Base-by-base conservation (phyloP, 1,284 basidiomycete species). In the Athelia psychrophila region DNA sequence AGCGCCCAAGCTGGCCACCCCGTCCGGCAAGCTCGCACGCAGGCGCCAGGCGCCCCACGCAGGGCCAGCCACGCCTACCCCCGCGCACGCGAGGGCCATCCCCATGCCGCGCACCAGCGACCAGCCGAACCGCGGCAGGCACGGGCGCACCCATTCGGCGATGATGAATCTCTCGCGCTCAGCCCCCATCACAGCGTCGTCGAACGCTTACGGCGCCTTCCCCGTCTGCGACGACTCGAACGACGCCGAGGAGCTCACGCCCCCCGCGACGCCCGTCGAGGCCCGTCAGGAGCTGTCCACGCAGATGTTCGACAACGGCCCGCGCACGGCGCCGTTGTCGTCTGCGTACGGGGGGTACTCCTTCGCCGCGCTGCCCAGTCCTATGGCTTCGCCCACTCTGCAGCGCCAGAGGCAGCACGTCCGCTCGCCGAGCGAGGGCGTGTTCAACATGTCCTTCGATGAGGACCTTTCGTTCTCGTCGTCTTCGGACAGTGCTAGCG, bases 401-500 rank as follows among this genome's bases (percentile, higher is more conserved):
- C 69, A 68, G 55, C 63, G 62, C 36, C 65, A 60, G 25, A 72
- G 74, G 53, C 72, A 73, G 56, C 84, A 86, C 60, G 68, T 66
- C 35, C 77, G 84, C 49, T 72, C 76, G 1, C 83, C 85, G 2
- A 86, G 82, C 59, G 86, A 86, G 50, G 81, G 82, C 48, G 72
- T 88, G 13, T 88, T 88, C 64, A 66, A 73, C 58, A 81, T 88
- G 79, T 84, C 81, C 49, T 81, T 83, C 45, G 84, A 88, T 56
- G 86, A 87, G 62, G 82, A 84, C 52, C 68, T 72, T 16, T 68
- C 66, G 38, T 57, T 59, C 18, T 68, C 66, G 38, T 57, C 60
- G 16, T 68, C 66, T n/a, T 42, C 38, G 16, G 38, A 42, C 20
- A 42, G 20, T n/a, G 38, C 38, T n/a, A 74, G 76, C 36, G 57